Evolutionary conservation across 2,329 filamentous ascomycete genomes (phyloP), one percentile per base, ranked within the genome.

Genomic region (Drechslerella dactyloides): DNA sequence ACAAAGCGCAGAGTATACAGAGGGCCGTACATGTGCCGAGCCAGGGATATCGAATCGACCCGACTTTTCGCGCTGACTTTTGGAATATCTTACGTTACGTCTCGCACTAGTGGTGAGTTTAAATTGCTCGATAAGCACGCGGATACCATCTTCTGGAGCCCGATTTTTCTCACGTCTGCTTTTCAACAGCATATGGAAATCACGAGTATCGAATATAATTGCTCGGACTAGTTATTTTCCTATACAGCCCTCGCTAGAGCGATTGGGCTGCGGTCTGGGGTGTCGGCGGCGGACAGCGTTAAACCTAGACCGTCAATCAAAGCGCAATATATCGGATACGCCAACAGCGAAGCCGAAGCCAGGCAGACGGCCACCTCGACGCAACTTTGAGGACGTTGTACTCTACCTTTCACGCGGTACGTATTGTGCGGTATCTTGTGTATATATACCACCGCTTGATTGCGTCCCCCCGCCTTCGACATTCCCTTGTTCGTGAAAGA

Each of bases 271-370:
- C n/a, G n/a, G n/a, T n/a, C n/a, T 8, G 8, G 27, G 8, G 3
- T 33, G 4, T 3, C 27, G 3, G 27, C 37, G 13, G 37, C n/a
- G 37, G 19, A 69, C 64, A 56, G 61, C 64, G 64, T 57, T 61
- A 24, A 61, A 63, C 65, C 65, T 27, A 24, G 65, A 23, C 19
- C n/a, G 44, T 44, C 40, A 62, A 62, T 62, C 35, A 54, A 62
- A 33, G 2, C 7, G 48, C 48, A 63, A 69, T 69, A 69, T 63
- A 69, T 33, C 58, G 54, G 58, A 69, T 33, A 69, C 65, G 62
- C 46, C n/a, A 6, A 35, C 48, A 21, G 24, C 37, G 37, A 5
- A 3, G 4, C n/a, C n/a, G n/a, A 3, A 15, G 37, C 13, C 13
- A 7, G 33, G 33, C 33, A 48, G 19, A 7, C 44, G 15, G 44